Conservation (phyloP, 2,329 filamentous ascomycete species). For the Hymenoscyphus fructigenus region DNA sequence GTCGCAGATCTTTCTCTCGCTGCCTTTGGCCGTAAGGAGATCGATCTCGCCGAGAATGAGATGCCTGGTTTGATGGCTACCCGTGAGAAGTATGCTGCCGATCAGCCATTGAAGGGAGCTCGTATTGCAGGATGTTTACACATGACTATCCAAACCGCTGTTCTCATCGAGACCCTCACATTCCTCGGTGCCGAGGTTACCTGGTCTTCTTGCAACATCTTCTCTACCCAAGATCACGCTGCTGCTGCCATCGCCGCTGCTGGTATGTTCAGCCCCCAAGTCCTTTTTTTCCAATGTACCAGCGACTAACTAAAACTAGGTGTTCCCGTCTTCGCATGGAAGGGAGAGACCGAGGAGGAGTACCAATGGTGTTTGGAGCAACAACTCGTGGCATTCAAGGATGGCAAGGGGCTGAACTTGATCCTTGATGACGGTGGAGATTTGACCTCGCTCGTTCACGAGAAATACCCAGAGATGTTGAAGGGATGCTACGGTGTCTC, state of each 20-base stretch:
- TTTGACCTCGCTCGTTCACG: conserved; percentile 92
- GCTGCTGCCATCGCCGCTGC: conserved; percentile 90
- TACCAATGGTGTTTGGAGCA: conserved; percentile 99
- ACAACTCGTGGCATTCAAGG: conserved; percentile 95
- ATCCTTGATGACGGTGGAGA: conserved; percentile 99
- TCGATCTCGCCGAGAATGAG: conserved; percentile 93
- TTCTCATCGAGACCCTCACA: conserved; percentile 96
- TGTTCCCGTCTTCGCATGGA: conserved; percentile 79
- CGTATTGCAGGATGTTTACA: conserved; percentile 86
- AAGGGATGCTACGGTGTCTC: conserved; percentile 98
- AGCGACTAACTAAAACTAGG: conserved; percentile 45
- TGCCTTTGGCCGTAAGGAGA: conserved; percentile 98
- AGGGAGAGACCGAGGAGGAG: conserved; percentile 95
- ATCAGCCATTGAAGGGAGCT: conserved; percentile 92
- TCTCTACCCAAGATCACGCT: conserved; percentile 98
- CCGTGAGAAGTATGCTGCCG: conserved; percentile 82
- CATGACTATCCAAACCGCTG: conserved; percentile 95
- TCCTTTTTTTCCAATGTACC: conserved; percentile 4
- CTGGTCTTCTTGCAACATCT: conserved; percentile 99
- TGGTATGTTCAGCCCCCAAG: conserved; percentile 20
- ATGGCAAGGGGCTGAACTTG: conserved; percentile 93
- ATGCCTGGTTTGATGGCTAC: conserved; percentile 99
- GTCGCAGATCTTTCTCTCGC: conserved; percentile 97
- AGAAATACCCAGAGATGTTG: conserved; percentile 98
- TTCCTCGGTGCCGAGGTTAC: conserved; percentile 96